Percentiles rank a stretch among this genome's conserved stretches.
phyloP scores from a whole-genome alignment of 1,284 basidiomycete genomes.

The Tranzscheliella williamsii region DNA sequence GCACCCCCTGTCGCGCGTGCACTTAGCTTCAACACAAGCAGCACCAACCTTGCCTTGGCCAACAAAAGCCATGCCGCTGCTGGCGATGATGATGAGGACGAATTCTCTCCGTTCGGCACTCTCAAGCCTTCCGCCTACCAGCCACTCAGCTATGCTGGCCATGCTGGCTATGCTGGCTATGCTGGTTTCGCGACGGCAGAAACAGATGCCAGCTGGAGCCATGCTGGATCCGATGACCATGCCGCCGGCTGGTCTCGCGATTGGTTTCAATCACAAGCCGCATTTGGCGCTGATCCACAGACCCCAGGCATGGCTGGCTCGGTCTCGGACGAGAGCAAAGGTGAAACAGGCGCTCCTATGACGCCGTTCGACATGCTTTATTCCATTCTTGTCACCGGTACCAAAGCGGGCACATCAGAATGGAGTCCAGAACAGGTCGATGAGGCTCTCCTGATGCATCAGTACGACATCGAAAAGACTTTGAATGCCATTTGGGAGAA shows the following conservation, averaged over 20 bases:
- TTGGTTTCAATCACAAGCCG: background rate
- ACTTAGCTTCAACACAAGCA: conserved; percentile 37
- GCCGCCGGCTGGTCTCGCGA: background rate
- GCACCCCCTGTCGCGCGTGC: conserved; percentile 19
- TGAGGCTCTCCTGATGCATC: conserved; percentile 82
- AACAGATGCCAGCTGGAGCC: background rate
- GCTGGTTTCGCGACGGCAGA: conserved; percentile 4
- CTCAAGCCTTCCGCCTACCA: conserved; percentile 14
- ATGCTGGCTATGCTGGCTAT: conserved; percentile 16
- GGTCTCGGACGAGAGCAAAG: conserved; percentile 3
- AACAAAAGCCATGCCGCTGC: conserved; percentile 46
- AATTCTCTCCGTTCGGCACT: conserved; percentile 66
- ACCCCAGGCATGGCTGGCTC: too few relatives aligned
- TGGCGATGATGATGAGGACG: conserved; percentile 65
- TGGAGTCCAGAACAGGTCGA: conserved; percentile 83
- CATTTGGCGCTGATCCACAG: background rate
- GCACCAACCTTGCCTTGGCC: conserved; percentile 38
- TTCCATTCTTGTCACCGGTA: conserved; percentile 73
- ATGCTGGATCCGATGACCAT: background rate
- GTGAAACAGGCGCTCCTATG: conserved; percentile 72
- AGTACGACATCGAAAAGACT: conserved; percentile 90
- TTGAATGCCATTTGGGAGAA: conserved; percentile 86
- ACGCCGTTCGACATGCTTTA: conserved; percentile 93
- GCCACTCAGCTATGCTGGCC: conserved; percentile 25
- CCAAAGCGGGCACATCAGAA: conserved; percentile 34